Evolutionary conservation across 2,329 filamentous ascomycete species (phyloP).

Genomic region (Botrytis byssoidea): DNA sequence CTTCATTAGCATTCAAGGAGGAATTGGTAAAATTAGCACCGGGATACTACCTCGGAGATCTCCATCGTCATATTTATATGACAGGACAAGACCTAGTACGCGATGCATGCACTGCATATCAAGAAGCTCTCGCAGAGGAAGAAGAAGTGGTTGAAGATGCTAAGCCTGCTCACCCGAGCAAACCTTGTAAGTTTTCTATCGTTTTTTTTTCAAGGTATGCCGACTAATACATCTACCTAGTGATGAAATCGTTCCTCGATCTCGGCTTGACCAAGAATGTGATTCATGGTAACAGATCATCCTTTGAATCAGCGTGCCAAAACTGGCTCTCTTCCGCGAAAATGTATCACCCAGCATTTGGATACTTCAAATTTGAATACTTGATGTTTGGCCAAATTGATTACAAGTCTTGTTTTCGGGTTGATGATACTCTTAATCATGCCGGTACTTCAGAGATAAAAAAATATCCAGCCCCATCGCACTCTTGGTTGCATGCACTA

Average conservation of each 20-base stretch:
- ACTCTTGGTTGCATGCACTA: neutral
- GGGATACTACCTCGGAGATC: neutral
- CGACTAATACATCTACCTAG: neutral
- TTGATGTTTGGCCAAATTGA: neutral
- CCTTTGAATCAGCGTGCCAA: neutral
- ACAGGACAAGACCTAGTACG: neutral
- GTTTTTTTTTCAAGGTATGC: rapidly evolving
- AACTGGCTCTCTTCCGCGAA: neutral
- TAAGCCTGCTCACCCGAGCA: rapidly evolving
- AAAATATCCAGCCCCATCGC: neutral
- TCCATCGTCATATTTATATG: neutral
- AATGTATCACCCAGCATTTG: neutral
- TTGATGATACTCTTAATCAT: rapidly evolving
- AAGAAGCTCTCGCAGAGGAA: neutral
- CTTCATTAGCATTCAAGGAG: neutral
- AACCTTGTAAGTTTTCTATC: neutral
- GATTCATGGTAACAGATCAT: neutral
- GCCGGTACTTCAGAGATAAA: rapidly evolving
- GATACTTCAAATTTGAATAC: neutral
- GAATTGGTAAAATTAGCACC: neutral
- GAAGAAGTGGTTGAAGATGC: neutral
- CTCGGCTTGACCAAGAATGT: neutral
- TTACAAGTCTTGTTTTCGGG: neutral
- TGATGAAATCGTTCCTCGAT: neutral
- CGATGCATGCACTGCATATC: neutral